A percentile compares a stretch with the other conserved stretches of the same genome.
Conservation (phyloP, 108 stramenopile species). For the Cyclotella atomus region DNA sequence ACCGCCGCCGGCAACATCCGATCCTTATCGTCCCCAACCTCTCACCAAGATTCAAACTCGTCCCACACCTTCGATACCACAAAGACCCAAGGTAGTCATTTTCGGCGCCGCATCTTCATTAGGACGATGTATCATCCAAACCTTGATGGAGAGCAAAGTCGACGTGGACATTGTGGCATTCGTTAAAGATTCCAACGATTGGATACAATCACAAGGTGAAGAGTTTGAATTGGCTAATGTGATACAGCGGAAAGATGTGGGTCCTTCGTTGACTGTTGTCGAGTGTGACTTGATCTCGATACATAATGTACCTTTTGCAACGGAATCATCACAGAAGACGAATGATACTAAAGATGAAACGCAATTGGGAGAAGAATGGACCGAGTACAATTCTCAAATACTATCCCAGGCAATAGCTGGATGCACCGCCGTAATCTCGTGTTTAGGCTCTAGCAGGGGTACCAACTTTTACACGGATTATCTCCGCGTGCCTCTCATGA, state of each 20-base stretch:
- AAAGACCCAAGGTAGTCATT: conserved; percentile 52
- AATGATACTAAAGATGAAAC: neutral
- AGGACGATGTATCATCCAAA: conserved; percentile 60
- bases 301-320: neutral
- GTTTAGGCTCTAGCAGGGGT: conserved; percentile 60
- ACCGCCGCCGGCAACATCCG: neutral
- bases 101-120: conserved; percentile 70
- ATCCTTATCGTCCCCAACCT: neutral
- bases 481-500: conserved; percentile 51
- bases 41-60: neutral
- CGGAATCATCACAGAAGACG: neutral
- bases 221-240: neutral
- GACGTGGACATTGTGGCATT: conserved; percentile 79
- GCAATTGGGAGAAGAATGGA: no score
- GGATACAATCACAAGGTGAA: conserved; percentile 23
- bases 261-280: conserved; percentile 62
- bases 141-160: conserved; percentile 47
- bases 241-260: conserved; percentile 6
- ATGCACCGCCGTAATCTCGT: conserved; percentile 68
- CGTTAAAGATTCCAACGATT: conserved; percentile 60
- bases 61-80: neutral
- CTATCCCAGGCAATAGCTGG: conserved; percentile 59
- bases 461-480: conserved; percentile 74
- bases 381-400: conserved; percentile 21
- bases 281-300: conserved; percentile 40